These are phyloP conservation scores for Neonectria faginata DNA, from an alignment of 2,329 filamentous ascomycete genomes.

Conservation along the genomic window DNA sequence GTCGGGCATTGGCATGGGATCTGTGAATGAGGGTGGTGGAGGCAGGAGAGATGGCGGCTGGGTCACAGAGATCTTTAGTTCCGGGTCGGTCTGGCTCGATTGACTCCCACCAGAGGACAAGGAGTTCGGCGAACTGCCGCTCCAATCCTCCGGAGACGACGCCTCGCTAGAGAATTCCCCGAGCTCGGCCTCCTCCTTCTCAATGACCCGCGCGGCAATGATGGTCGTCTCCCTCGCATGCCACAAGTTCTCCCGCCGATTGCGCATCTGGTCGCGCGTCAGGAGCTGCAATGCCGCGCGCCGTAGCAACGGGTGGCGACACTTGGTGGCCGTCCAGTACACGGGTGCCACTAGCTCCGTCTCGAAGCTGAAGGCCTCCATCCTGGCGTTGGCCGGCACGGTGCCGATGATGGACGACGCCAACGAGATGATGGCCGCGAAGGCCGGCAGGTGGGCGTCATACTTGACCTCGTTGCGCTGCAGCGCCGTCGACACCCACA, in stretches of 20 bases:
- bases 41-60: slow-evolving; percentile 27
- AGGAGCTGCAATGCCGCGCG: slow-evolving; percentile 54
- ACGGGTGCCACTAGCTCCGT: slow-evolving; percentile 57
- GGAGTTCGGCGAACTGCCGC: not conserved
- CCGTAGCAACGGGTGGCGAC: slow-evolving; percentile 55
- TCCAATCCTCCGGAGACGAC: not conserved
- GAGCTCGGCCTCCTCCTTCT: slow-evolving; percentile 49
- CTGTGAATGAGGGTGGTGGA: slow-evolving; percentile 30
- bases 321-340: slow-evolving; percentile 56
- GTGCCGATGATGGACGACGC: slow-evolving; percentile 47
- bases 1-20: slow-evolving; percentile 28
- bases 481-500: slow-evolving; percentile 51
- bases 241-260: slow-evolving; percentile 56
- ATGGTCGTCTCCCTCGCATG: slow-evolving; percentile 48
- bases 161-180: not conserved
- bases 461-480: slow-evolving; percentile 48
- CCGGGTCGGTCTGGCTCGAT: not conserved
- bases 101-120: not conserved
- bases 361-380: slow-evolving; percentile 55
- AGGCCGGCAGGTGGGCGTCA: slow-evolving; percentile 51
- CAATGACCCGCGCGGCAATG: slow-evolving; percentile 51
- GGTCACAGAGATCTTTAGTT: slow-evolving; percentile 28
- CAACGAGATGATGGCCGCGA: slow-evolving; percentile 53
- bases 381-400: slow-evolving; percentile 22
- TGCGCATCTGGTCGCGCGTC: slow-evolving; percentile 45